These are phyloP conservation scores for Jacaranda copaia DNA, from an alignment of 257 asterid species.

Conservation along the genomic window DNA sequence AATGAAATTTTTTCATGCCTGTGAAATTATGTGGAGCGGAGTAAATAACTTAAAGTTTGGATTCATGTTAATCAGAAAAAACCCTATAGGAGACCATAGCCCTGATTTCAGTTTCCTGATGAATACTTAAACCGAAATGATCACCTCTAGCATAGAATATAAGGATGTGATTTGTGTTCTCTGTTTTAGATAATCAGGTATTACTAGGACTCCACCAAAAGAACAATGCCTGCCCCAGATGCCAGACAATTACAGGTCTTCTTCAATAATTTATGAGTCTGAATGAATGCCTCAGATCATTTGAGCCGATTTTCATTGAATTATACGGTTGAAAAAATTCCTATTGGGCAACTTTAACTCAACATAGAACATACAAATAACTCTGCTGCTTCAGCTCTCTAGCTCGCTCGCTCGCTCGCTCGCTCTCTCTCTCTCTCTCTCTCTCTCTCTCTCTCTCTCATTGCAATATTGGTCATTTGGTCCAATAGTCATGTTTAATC, in stretches of 20 bases:
- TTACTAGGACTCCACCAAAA: no score
- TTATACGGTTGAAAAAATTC: not conserved
- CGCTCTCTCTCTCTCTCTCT: no score
- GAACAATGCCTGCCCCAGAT: no score
- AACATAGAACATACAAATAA: not conserved
- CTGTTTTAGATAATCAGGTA: no score
- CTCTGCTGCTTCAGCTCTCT: not conserved
- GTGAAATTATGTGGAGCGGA: slow-evolving; percentile 5
- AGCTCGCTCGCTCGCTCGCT: no score
- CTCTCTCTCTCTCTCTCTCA: no score
- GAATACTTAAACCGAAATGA: no score
- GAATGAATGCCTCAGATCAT: slow-evolving; percentile 28
- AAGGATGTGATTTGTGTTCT: no score
- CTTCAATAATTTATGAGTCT: not conserved
- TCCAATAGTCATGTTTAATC: not conserved
- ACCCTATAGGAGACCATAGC: no score
- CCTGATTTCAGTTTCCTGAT: no score
- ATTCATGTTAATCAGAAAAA: slow-evolving; percentile 28
- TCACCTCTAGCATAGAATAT: no score
- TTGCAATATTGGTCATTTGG: not conserved
- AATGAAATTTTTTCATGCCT: slow-evolving; percentile 16
- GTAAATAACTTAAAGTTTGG: not conserved
- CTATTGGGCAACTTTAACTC: not conserved
- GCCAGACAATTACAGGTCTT: no score
- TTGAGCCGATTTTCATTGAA: not conserved